Evolutionary conservation across 805 yeast species (phyloP), one percentile per base, ranked within the genome.

Genomic region (Candida stauntonica): DNA sequence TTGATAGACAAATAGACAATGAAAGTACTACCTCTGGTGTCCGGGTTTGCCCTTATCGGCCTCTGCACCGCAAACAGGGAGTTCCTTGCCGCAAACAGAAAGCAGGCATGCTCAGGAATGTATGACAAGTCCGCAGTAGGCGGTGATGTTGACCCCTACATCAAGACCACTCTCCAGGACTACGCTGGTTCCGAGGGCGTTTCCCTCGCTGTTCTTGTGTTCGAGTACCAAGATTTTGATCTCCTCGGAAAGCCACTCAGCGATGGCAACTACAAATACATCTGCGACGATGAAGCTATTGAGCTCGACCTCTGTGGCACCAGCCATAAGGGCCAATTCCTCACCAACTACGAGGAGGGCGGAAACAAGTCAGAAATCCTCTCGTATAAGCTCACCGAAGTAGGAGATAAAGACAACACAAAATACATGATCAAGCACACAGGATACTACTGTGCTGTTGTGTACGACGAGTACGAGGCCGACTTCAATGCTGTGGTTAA

Each of bases 391-490:
- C 64, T 87, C 49, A 66, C 70, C 18, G 66, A 72, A 5, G 63
- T 73, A 33, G 91, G 91, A 3, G 68, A 73, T 20, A 77, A 77
- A 27, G 75, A 78, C 30, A n/a, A n/a, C n/a, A 74, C 77, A 30
- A 61, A 81, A 42, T 93, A 88, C 54, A 68, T 68, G 4, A 77
- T 93, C 31, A 66, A 70, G 41, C 70, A 72, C 42, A 87, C 98
- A 1, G 98, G 98, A 6, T 93, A 83, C 61, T 93, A 89, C 64
- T 93, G 99, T 67, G 83, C 91, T 29, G 79, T 88, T 2, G 81
- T 94, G 0, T 77, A 68, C 47, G 64, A 73, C 17, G 50, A 60
- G 14, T 53, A 58, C 11, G 57, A 57, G 33, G 58, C 63, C 9
- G 40, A 49, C 31, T 93, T 81, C 61, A 60, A 70, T 35, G 84